phyloP scores from a whole-genome alignment of 2,329 filamentous ascomycete genomes.

The Chrysosporium queenslandicum region DNA sequence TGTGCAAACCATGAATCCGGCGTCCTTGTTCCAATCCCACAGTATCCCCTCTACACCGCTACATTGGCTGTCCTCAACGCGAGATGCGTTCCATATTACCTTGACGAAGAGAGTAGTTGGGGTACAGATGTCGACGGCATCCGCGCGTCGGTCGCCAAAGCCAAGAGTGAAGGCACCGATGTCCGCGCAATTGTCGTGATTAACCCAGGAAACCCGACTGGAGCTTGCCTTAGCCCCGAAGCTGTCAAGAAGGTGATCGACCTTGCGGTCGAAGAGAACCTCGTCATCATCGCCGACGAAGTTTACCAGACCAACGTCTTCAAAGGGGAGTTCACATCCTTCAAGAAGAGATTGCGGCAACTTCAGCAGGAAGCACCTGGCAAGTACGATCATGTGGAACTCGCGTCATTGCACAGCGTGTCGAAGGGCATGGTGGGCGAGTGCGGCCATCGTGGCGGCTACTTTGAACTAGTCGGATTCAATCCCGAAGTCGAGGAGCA shows the following conservation, averaged over 20 bases:
- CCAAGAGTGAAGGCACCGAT: constrained; percentile 66
- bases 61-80: constrained; percentile 79
- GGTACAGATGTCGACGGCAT: constrained; percentile 77
- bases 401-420: constrained; percentile 83
- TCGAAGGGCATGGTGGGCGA: constrained; percentile 99
- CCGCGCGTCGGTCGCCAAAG: constrained; percentile 60
- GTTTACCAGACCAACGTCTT: constrained; percentile 99
- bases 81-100: constrained; percentile 80
- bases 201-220: constrained; percentile 96
- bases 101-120: constrained; percentile 80
- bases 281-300: constrained; percentile 90
- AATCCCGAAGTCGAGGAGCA: constrained; percentile 74
- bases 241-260: constrained; percentile 80
- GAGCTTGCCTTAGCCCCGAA: constrained; percentile 66
- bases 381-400: constrained; percentile 74
- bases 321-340: constrained; percentile 83
- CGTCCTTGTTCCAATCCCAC: constrained; percentile 87
- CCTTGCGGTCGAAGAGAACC: constrained; percentile 70
- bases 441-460: constrained; percentile 93
- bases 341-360: constrained; percentile 76
- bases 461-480: constrained; percentile 92
- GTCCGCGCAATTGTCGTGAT: constrained; percentile 92
- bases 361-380: constrained; percentile 64
- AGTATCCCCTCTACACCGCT: constrained; percentile 96
- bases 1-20: constrained; percentile 67